Evolutionary conservation across 1,284 basidiomycete genomes (phyloP).

Genomic region (Rhodotorula sp.): DNA sequence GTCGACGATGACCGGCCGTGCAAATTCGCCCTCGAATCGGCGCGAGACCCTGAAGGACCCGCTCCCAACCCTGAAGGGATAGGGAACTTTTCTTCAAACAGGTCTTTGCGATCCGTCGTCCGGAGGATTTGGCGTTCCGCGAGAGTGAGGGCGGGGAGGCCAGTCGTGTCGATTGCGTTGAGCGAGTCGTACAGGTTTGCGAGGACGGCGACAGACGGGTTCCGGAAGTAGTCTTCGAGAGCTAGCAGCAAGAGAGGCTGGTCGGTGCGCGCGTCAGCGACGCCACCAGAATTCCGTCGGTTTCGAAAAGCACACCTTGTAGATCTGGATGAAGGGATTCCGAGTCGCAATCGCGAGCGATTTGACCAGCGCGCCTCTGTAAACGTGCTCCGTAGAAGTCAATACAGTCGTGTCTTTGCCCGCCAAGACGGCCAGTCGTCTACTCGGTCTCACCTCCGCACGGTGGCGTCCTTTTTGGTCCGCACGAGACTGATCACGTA

Average conservation of each 20-base stretch:
- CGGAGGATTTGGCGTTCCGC: constrained; percentile 86
- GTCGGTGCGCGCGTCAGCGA: not conserved
- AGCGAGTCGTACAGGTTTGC: constrained; percentile 85
- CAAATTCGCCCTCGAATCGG: constrained; percentile 14
- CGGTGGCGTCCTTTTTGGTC: constrained; percentile 86
- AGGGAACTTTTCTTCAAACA: constrained; percentile 71
- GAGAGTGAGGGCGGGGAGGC: constrained; percentile 71
- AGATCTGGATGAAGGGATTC: constrained; percentile 94
- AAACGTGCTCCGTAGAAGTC: not conserved
- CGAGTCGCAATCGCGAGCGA: constrained; percentile 94
- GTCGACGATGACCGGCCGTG: not conserved
- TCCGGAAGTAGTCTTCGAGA: constrained; percentile 88
- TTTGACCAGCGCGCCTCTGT: constrained; percentile 88
- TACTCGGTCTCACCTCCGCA: constrained; percentile 64
- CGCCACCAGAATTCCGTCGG: no score
- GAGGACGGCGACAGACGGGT: constrained; percentile 82
- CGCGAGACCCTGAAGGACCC: constrained; percentile 5
- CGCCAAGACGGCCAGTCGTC: not conserved
- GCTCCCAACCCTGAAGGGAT: not conserved
- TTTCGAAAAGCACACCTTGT: constrained; percentile 65
- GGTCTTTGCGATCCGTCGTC: constrained; percentile 81
- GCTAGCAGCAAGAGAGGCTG: constrained; percentile 90
- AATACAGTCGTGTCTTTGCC: not conserved
- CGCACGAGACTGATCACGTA: constrained; percentile 94
- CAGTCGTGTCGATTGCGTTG: constrained; percentile 83